Conservation (phyloP, 163 green algal genomes). For the Coccomyxa subellipsoidea region DNA sequence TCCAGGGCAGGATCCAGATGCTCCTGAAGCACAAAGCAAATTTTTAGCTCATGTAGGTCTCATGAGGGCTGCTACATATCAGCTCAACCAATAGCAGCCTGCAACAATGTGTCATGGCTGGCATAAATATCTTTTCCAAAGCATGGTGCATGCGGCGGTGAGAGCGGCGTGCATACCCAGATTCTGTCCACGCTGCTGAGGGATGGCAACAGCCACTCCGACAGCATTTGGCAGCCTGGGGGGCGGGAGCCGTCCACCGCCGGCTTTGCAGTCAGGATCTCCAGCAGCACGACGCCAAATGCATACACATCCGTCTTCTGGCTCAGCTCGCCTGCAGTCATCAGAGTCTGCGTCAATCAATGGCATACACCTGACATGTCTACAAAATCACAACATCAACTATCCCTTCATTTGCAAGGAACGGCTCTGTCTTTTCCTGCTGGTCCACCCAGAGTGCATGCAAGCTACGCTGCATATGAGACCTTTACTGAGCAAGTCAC, state of each 20-base stretch:
- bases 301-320: conserved; percentile 37
- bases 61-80: too few species aligned
- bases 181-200: not conserved
- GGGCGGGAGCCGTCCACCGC: conserved; percentile 18
- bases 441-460: too few species aligned
- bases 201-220: not conserved
- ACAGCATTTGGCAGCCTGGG: not conserved
- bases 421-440: not conserved
- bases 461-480: too few species aligned
- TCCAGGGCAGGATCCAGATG: not conserved
- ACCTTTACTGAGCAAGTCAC: too few species aligned
- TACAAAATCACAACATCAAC: not conserved
- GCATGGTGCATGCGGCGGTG: too few species aligned
- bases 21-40: not conserved
- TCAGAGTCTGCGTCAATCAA: not conserved
- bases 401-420: too few species aligned
- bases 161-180: not conserved
- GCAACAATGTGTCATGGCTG: too few species aligned
- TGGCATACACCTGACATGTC: not conserved
- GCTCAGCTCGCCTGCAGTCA: conserved; percentile 19
- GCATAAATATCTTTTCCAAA: too few species aligned
- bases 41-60: too few species aligned
- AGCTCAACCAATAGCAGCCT: too few species aligned
- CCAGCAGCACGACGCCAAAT: conserved; percentile 39
- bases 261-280: conserved; percentile 33